Percentiles rank a stretch among this genome's conserved stretches.
These are phyloP conservation scores for Serpula lacrymans DNA, from an alignment of 768 basidiomycete species.

Conservation along the genomic window DNA sequence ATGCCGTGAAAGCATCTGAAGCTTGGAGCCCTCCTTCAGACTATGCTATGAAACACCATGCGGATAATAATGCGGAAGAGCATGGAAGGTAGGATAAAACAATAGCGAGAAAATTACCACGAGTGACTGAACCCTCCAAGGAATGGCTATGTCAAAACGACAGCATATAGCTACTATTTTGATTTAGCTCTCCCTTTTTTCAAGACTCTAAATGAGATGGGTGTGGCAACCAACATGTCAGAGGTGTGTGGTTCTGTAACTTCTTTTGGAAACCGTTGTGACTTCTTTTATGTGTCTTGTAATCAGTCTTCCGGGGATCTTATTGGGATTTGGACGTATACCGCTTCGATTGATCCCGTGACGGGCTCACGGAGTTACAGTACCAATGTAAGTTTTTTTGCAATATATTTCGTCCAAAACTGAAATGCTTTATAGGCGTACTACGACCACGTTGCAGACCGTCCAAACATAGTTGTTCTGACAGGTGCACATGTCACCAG, in stretches of 20 bases:
- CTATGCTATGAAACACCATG: slow-evolving; percentile 11
- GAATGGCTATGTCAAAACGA: slow-evolving; percentile 12
- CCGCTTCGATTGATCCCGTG: slow-evolving; percentile 12
- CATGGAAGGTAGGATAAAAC: slow-evolving; percentile 10
- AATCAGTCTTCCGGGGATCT: slow-evolving; percentile 10
- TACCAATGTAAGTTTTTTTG: slow-evolving; percentile 9
- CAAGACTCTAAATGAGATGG: slow-evolving; percentile 13
- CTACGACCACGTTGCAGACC: slow-evolving; percentile 14
- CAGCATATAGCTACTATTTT: slow-evolving; percentile 15
- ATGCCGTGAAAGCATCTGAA: slow-evolving; percentile 11
- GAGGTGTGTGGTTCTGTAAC: slow-evolving; percentile 8
- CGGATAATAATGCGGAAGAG: slow-evolving; percentile 7
- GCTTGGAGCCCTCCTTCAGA: slow-evolving; percentile 12
- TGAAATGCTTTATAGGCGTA: slow-evolving; percentile 9
- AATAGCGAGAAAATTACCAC: neutral
- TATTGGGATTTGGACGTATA: slow-evolving; percentile 16
- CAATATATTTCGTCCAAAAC: neutral
- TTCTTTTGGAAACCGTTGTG: neutral
- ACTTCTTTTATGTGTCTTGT: too few relatives aligned
- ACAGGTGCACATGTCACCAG: slow-evolving; percentile 22
- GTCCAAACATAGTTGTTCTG: slow-evolving; percentile 20
- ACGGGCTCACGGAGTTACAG: slow-evolving; percentile 14
- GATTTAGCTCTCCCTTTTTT: slow-evolving; percentile 12
- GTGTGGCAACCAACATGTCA: slow-evolving; percentile 10
- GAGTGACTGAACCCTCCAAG: neutral